Conservation (phyloP, 768 basidiomycete genomes). For the Daedaleopsis nitida region DNA sequence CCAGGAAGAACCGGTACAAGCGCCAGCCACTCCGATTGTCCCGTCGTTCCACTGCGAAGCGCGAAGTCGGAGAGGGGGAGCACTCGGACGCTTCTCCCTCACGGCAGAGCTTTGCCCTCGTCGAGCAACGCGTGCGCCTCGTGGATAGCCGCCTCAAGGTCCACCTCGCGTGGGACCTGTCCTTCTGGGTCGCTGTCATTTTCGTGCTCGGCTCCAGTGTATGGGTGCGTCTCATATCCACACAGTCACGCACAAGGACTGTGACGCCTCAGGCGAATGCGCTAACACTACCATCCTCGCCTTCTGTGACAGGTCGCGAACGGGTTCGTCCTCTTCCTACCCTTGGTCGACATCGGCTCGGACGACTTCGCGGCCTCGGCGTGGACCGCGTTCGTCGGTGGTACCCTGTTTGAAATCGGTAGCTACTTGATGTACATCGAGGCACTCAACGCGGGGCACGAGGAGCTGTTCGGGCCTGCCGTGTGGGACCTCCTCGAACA, state of each 20-base stretch:
- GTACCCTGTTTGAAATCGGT: constrained; percentile 61
- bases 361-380: constrained; percentile 33
- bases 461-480: constrained; percentile 40
- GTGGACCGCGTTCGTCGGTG: constrained; percentile 58
- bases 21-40: constrained; percentile 11
- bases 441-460: constrained; percentile 51
- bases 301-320: constrained; percentile 54
- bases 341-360: constrained; percentile 37
- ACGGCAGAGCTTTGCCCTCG: constrained; percentile 1
- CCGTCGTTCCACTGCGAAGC: neutral
- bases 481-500: constrained; percentile 25
- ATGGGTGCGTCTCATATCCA: constrained; percentile 21
- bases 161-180: constrained; percentile 26
- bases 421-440: constrained; percentile 55
- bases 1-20: constrained; percentile 26
- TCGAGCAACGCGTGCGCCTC: constrained; percentile 21
- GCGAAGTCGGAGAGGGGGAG: neutral
- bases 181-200: constrained; percentile 29
- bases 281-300: neutral
- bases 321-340: constrained; percentile 56
- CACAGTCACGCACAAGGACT: too few species aligned
- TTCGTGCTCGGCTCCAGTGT: constrained; percentile 26
- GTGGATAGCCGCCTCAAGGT: constrained; percentile 21
- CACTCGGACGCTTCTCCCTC: neutral
- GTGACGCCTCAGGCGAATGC: constrained; percentile 42